Conservation (phyloP, 805 yeast genomes). For the Yarrowia alimentaria region DNA sequence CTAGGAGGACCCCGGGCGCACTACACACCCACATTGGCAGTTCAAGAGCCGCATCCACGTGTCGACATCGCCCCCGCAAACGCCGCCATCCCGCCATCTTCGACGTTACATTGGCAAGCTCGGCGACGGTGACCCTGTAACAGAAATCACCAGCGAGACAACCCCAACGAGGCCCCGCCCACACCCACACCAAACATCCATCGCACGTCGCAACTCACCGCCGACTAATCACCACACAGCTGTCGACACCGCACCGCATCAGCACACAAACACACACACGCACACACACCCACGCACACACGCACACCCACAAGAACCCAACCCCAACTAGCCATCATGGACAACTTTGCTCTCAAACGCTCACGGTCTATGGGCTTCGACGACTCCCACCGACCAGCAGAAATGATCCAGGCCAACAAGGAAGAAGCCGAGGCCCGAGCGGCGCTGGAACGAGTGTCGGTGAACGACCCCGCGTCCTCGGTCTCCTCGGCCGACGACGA, state of each 20-base stretch:
- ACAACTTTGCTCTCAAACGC: slow-evolving; percentile 25
- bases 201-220: no score
- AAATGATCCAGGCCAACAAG: slow-evolving; percentile 22
- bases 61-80: no score
- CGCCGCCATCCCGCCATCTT: no score
- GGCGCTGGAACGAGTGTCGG: slow-evolving; percentile 20
- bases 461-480: slow-evolving; percentile 19
- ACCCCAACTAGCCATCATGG: background rate
- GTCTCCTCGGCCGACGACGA: slow-evolving; percentile 20
- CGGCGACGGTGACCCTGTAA: no score
- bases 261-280: background rate
- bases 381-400: slow-evolving; percentile 27
- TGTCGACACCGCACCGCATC: background rate
- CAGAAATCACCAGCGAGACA: no score
- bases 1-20: no score
- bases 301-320: background rate
- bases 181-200: no score
- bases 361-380: slow-evolving; percentile 27
- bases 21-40: no score
- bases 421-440: slow-evolving; percentile 23
- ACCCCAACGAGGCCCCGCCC: no score
- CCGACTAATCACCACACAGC: no score
- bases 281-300: background rate
- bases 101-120: no score
- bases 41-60: no score